Percentiles rank a stretch among this genome's conserved stretches.
Evolutionary conservation across 306 rosid genomes (phyloP).

Genomic region (Begonia masoniana): DNA sequence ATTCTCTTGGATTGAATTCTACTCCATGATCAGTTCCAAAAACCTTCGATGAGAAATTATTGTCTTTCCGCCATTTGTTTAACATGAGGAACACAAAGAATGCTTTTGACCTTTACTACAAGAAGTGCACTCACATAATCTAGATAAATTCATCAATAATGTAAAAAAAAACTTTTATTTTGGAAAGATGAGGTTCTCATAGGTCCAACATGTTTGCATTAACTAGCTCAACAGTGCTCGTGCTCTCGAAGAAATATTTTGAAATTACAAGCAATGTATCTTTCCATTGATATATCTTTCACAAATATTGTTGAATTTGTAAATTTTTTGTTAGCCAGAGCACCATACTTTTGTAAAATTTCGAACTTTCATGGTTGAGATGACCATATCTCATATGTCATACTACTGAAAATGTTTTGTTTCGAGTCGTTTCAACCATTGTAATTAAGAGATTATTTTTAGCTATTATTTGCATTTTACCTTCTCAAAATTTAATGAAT

Average conservation of each 20-base stretch:
- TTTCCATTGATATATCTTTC: no score
- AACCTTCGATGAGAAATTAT: background rate
- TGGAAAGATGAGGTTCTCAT: background rate
- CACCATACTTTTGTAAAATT: conserved; percentile 3
- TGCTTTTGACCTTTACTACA: background rate
- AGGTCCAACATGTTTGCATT: background rate
- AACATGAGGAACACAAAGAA: background rate
- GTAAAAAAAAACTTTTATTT: background rate
- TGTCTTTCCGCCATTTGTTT: background rate
- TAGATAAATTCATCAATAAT: conserved; percentile 1
- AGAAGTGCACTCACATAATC: background rate
- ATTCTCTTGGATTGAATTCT: conserved; percentile 4
- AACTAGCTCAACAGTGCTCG: background rate
- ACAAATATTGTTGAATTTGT: no score
- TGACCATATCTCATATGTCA: no score
- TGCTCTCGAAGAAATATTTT: background rate
- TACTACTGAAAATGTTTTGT: no score
- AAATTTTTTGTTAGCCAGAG: background rate
- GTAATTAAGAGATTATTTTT: no score
- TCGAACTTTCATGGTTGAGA: no score
- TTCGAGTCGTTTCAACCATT: no score
- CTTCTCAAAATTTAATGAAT: no score
- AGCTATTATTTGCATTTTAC: no score
- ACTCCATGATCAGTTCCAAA: conserved; percentile 1
- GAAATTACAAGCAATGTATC: conserved; percentile 5